Percentiles rank a stretch among this genome's conserved stretches.
Evolutionary conservation across 208 protist genomes (phyloP).

Genomic region (Acanthamoeba quina): DNA sequence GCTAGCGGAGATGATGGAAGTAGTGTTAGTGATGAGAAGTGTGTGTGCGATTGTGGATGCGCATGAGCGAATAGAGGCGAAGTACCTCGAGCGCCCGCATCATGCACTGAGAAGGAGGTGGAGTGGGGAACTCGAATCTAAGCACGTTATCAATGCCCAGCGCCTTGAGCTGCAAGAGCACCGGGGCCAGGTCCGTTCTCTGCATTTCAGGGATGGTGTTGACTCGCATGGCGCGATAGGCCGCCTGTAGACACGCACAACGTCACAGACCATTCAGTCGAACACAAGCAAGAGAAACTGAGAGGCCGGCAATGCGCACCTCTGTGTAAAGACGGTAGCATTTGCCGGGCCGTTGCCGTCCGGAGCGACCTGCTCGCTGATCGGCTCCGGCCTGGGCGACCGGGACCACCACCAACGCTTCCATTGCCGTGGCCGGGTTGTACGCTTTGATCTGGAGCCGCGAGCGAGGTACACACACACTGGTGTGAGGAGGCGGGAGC

Average conservation of each 20-base stretch:
- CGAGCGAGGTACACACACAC: background rate
- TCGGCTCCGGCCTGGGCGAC: slow-evolving; percentile 83
- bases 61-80: background rate
- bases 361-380: slow-evolving; percentile 89
- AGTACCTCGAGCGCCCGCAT: slow-evolving; percentile 85
- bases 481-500: too few species aligned
- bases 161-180: slow-evolving; percentile 91
- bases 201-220: slow-evolving; percentile 64
- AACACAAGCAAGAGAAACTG: slow-evolving; percentile 83
- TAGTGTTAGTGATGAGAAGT: too few species aligned
- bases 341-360: slow-evolving; percentile 85
- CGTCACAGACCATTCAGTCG: slow-evolving; percentile 81
- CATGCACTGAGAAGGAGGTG: slow-evolving; percentile 86
- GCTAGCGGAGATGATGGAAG: background rate
- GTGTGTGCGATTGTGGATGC: background rate
- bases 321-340: slow-evolving; percentile 91
- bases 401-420: slow-evolving; percentile 84
- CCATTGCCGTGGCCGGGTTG: slow-evolving; percentile 76
- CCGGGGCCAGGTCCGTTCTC: slow-evolving; percentile 84
- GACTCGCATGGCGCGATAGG: background rate
- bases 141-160: slow-evolving; percentile 92
- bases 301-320: background rate
- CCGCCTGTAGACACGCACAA: slow-evolving; percentile 14
- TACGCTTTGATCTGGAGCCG: slow-evolving; percentile 86
- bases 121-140: slow-evolving; percentile 92